These are phyloP conservation scores for Fusarium citri DNA, from an alignment of 2,329 filamentous ascomycete genomes.

Conservation along the genomic window DNA sequence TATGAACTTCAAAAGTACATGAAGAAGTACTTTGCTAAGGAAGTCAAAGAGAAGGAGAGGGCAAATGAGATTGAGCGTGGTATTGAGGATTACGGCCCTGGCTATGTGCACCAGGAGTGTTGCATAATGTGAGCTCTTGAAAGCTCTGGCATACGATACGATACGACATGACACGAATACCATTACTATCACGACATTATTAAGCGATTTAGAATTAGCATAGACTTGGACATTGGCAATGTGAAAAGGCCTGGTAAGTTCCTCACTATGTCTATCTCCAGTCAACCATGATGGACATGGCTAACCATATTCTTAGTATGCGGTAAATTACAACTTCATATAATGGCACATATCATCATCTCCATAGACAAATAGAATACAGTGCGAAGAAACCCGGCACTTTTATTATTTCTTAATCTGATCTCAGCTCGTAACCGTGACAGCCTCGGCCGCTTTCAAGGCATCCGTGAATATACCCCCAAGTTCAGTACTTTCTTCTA, in stretches of 20 bases:
- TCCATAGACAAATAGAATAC: conserved; percentile 11
- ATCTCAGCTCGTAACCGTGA: conserved; percentile 10
- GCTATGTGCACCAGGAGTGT: conserved; percentile 71
- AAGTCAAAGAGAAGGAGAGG: conserved; percentile 73
- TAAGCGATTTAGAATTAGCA: conserved; percentile 5
- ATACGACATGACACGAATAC: neutral
- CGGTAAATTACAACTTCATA: neutral
- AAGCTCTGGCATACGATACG: neutral
- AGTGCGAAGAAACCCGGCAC: conserved; percentile 6
- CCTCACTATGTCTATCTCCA: neutral
- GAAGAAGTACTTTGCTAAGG: conserved; percentile 79
- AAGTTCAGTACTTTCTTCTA: conserved; percentile 81
- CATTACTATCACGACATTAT: neutral
- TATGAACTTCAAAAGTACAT: conserved; percentile 74
- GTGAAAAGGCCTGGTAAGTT: conserved; percentile 15
- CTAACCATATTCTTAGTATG: conserved; percentile 11
- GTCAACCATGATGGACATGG: neutral
- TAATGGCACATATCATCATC: neutral
- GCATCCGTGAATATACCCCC: conserved; percentile 73
- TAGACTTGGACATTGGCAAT: neutral
- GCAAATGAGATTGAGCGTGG: conserved; percentile 82
- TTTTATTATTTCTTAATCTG: conserved; percentile 6
- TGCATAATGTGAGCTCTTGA: conserved; percentile 64
- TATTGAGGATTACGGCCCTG: conserved; percentile 76
- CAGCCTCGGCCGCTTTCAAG: conserved; percentile 67